These are phyloP conservation scores for Tubosaeta sp. DNA, from an alignment of 768 basidiomycete species.

Conservation along the genomic window DNA sequence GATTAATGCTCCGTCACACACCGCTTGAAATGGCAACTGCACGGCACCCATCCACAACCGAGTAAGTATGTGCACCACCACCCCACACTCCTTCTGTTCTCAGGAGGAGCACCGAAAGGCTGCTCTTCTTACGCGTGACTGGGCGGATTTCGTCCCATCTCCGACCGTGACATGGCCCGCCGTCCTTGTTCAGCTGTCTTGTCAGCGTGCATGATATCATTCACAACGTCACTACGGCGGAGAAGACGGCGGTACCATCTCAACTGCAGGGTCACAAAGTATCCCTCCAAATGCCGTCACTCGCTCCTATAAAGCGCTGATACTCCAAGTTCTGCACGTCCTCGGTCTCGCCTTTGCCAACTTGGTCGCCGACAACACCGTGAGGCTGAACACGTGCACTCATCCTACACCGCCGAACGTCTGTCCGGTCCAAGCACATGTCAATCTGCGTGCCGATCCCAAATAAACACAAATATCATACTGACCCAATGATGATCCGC, in stretches of 20 bases:
- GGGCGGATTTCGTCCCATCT: constrained; percentile 17
- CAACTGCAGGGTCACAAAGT: neutral
- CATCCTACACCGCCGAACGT: too few species aligned
- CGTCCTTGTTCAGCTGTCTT: too few species aligned
- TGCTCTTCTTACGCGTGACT: neutral
- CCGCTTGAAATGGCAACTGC: constrained; percentile 21
- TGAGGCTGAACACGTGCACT: too few species aligned
- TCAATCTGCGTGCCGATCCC: neutral
- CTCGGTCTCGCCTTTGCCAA: neutral
- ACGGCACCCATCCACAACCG: neutral
- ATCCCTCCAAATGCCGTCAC: neutral
- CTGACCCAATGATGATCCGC: neutral
- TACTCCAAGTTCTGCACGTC: neutral
- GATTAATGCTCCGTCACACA: constrained; percentile 29
- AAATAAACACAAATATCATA: neutral
- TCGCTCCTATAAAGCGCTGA: too few species aligned
- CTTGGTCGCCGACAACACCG: neutral
- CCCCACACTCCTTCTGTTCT: too few species aligned
- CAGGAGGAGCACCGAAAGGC: too few species aligned
- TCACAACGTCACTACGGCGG: neutral
- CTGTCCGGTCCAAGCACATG: too few species aligned
- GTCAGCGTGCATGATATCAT: neutral
- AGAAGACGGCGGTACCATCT: neutral
- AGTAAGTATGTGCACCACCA: neutral
- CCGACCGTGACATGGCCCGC: constrained; percentile 2